phyloP scores from a whole-genome alignment of 139 green algal species.

The Desmodesmus armatus region DNA sequence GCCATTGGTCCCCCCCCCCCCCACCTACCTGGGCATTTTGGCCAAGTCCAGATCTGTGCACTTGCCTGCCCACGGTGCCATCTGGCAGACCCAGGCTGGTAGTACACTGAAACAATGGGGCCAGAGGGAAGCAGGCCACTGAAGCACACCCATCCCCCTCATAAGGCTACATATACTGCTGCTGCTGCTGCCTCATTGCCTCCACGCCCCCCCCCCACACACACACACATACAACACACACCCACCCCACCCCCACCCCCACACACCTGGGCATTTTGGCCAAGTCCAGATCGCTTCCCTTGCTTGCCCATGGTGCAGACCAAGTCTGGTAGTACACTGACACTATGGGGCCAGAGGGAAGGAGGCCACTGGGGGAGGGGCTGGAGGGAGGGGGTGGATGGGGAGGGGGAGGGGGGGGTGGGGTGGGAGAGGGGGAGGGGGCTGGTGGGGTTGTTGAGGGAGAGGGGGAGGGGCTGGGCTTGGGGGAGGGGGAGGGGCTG shows the following conservation, averaged over 20 bases:
- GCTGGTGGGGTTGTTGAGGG: not conserved
- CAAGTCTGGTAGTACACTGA: slow-evolving; percentile 57
- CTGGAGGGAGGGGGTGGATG: too few relatives aligned
- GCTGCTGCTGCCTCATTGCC: not conserved
- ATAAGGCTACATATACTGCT: too few relatives aligned
- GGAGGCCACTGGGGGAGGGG: too few relatives aligned
- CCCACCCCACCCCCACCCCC: too few relatives aligned
- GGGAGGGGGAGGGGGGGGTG: not conserved
- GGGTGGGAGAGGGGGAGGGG: not conserved
- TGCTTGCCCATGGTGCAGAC: slow-evolving; percentile 43
- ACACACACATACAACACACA: too few relatives aligned
- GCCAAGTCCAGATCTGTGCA: slow-evolving; percentile 37
- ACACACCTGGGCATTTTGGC: slow-evolving; percentile 55
- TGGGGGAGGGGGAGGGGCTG: not conserved
- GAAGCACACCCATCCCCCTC: too few relatives aligned
- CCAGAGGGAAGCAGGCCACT: not conserved
- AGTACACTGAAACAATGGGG: slow-evolving; percentile 46
- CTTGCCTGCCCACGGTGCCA: slow-evolving; percentile 41
- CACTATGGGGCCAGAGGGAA: slow-evolving; percentile 1
- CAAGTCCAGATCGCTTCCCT: slow-evolving; percentile 21
- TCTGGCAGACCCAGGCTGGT: slow-evolving; percentile 49
- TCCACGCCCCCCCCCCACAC: too few relatives aligned
- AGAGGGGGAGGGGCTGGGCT: not conserved
- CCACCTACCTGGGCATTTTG: slow-evolving; percentile 55
- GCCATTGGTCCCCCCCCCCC: too few relatives aligned